A percentile compares a stretch with the other conserved stretches of the same genome.
These are phyloP conservation scores for Alternaria postmessia DNA, from an alignment of 2,329 filamentous ascomycete genomes.

Conservation along the genomic window DNA sequence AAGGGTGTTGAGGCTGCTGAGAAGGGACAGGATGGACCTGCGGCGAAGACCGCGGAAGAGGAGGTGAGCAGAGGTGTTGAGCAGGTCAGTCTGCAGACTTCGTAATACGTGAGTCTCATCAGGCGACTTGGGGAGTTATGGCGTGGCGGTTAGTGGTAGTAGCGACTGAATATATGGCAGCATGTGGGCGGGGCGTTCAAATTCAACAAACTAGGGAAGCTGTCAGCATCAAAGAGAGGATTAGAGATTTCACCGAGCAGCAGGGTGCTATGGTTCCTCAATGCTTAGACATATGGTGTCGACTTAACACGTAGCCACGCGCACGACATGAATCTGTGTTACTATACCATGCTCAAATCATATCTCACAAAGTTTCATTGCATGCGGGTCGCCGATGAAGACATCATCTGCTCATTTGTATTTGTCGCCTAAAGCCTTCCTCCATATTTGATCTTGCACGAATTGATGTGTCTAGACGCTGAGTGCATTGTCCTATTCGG, in stretches of 20 bases:
- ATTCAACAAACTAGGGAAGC: slow-evolving; percentile 2
- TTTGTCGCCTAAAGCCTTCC: not conserved
- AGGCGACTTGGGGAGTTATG: not conserved
- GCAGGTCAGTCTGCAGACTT: slow-evolving; percentile 56
- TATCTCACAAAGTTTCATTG: not conserved
- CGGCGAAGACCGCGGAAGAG: slow-evolving; percentile 52
- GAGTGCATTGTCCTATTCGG: not conserved
- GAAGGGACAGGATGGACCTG: slow-evolving; percentile 66
- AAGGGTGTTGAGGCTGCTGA: slow-evolving; percentile 83
- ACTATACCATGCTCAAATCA: not conserved
- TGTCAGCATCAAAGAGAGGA: not conserved
- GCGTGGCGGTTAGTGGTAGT: not conserved
- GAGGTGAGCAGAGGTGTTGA: slow-evolving; percentile 56
- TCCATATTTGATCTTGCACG: not conserved
- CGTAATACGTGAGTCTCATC: slow-evolving; percentile 28
- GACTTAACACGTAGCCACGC: slow-evolving; percentile 9
- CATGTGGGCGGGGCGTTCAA: slow-evolving; percentile 5
- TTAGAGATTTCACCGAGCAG: not conserved
- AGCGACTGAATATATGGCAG: not conserved
- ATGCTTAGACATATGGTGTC: not conserved
- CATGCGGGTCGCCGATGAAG: not conserved
- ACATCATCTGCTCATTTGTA: not conserved
- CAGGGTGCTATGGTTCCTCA: not conserved
- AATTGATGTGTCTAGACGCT: not conserved
- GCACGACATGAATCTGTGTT: slow-evolving; percentile 7